phyloP scores from a whole-genome alignment of 2,329 filamentous ascomycete genomes.

The Monilinia fructicola region DNA sequence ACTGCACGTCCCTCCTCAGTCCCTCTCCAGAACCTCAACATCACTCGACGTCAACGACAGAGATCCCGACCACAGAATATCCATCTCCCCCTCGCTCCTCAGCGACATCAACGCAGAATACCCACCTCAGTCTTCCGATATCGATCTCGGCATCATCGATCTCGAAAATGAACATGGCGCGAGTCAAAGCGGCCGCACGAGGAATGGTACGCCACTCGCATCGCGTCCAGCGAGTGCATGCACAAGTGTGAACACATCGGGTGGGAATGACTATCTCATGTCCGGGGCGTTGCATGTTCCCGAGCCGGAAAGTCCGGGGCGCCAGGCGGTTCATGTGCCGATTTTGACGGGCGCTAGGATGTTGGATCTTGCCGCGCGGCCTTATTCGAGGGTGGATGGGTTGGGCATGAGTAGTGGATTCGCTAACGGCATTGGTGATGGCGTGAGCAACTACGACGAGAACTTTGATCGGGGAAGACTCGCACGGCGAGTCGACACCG shows the following conservation, averaged over 20 bases:
- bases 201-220: neutral
- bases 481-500: neutral
- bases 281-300: conserved; percentile 5
- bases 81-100: conserved; percentile 4
- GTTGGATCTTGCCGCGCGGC: neutral
- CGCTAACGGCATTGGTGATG: neutral
- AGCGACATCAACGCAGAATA: neutral
- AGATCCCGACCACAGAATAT: neutral
- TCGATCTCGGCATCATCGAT: conserved; percentile 20
- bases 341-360: conserved; percentile 19
- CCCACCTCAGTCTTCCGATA: neutral
- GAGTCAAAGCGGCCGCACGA: no score
- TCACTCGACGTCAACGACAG: neutral
- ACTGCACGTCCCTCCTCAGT: neutral
- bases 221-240: neutral
- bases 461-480: neutral
- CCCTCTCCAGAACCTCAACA: neutral
- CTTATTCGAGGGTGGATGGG: neutral
- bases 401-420: neutral
- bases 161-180: conserved; percentile 7
- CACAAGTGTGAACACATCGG: neutral
- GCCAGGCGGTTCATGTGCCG: conserved; percentile 9
- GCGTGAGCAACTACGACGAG: neutral
- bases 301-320: neutral
- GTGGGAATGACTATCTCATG: neutral